A percentile compares a stretch with the other conserved stretches of the same genome.
Evolutionary conservation across 805 yeast genomes (phyloP).

Genomic region (Candida nonsorbophila): DNA sequence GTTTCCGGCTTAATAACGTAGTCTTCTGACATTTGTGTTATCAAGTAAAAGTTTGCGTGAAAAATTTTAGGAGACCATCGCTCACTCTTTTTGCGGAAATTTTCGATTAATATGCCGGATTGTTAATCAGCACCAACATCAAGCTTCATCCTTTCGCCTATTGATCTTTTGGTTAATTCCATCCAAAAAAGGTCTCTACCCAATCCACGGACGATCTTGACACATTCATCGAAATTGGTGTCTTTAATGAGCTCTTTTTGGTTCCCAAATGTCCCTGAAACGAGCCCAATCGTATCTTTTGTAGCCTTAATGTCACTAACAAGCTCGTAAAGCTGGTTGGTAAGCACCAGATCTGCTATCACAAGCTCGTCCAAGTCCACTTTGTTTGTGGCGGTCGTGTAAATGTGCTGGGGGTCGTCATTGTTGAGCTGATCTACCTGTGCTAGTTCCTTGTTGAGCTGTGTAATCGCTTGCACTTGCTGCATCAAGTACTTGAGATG

Average conservation of each 20-base stretch:
- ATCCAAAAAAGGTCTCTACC: constrained; percentile 40
- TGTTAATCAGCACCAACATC: neutral
- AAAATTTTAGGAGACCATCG: constrained; percentile 1
- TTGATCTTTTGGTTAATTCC: constrained; percentile 27
- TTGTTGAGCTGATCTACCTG: constrained; percentile 19
- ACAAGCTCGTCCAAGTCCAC: constrained; percentile 29
- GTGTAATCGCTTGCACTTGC: constrained; percentile 17
- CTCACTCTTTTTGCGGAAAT: neutral
- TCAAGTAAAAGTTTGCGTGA: constrained; percentile 5
- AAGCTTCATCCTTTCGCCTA: constrained; percentile 15
- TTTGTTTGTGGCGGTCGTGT: constrained; percentile 7
- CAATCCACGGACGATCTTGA: constrained; percentile 28
- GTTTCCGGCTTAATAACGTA: constrained; percentile 85
- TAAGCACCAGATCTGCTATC: constrained; percentile 34
- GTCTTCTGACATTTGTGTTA: constrained; percentile 52
- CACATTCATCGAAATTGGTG: constrained; percentile 25
- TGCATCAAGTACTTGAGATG: constrained; percentile 23
- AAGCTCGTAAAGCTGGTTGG: constrained; percentile 58
- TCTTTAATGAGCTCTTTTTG: constrained; percentile 30
- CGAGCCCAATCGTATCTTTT: constrained; percentile 57
- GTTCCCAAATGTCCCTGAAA: constrained; percentile 45
- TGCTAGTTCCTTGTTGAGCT: constrained; percentile 20
- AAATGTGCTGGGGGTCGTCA: constrained; percentile 12
- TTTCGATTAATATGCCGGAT: neutral
- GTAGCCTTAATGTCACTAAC: constrained; percentile 65